phyloP scores from a whole-genome alignment of 768 basidiomycete species.

The Hemileccinum rubropunctum region DNA sequence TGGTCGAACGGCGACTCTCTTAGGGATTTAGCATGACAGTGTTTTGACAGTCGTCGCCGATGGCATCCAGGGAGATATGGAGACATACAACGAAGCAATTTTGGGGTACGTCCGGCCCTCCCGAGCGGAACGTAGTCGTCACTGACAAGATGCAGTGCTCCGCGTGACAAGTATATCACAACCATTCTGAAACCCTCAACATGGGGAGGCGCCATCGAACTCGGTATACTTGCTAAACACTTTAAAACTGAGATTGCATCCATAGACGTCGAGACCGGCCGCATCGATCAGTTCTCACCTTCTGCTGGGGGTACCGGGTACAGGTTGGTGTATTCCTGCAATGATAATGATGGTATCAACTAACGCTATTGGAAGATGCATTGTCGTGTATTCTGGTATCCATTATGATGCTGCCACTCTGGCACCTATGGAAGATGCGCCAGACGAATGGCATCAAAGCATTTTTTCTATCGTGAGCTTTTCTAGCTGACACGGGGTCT shows the following conservation, averaged over 20 bases:
- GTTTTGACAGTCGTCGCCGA: slow-evolving; percentile 71
- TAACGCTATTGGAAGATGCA: slow-evolving; percentile 41
- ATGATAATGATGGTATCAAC: background rate
- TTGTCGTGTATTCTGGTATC: slow-evolving; percentile 93
- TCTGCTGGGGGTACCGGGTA: slow-evolving; percentile 34
- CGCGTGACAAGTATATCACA: slow-evolving; percentile 67
- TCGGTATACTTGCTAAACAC: slow-evolving; percentile 79
- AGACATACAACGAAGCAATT: slow-evolving; percentile 80
- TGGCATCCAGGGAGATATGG: slow-evolving; percentile 68
- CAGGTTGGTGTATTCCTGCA: slow-evolving; percentile 15
- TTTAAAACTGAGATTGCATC: slow-evolving; percentile 85
- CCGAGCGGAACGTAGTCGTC: background rate
- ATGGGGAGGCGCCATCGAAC: slow-evolving; percentile 97
- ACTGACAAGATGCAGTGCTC: slow-evolving; percentile 38
- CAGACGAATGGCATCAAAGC: slow-evolving; percentile 87
- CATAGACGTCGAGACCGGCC: slow-evolving; percentile 89
- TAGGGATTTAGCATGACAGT: slow-evolving; percentile 4
- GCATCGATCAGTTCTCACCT: slow-evolving; percentile 74
- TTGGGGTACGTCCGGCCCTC: slow-evolving; percentile 59
- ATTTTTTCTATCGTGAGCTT: slow-evolving; percentile 61
- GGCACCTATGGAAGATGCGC: slow-evolving; percentile 73
- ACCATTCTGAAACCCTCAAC: slow-evolving; percentile 77
- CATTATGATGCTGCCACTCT: slow-evolving; percentile 93
- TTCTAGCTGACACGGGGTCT: slow-evolving; percentile 1
- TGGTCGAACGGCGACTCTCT: background rate